Conservation (phyloP, 495 filamentous ascomycete species). For the Zalerion maritima region DNA sequence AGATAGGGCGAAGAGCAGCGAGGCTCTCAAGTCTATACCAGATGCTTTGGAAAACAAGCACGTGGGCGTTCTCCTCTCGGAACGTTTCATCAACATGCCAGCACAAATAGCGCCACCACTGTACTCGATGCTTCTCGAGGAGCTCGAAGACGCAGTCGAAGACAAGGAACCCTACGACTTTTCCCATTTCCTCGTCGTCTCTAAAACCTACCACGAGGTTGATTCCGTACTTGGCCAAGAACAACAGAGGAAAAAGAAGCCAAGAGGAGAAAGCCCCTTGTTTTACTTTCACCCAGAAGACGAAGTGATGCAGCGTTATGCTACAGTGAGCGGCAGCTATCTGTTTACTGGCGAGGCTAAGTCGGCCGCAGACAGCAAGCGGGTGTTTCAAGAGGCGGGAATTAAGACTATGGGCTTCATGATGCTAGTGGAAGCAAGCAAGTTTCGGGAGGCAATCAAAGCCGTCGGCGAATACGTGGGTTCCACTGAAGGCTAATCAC, state of each 20-base stretch:
- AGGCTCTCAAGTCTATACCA: conserved; percentile 37
- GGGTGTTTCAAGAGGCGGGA: conserved; percentile 87
- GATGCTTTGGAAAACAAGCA: conserved; percentile 25
- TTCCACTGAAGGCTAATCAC: too few relatives aligned
- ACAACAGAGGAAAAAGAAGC: conserved; percentile 55
- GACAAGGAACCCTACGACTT: conserved; percentile 90
- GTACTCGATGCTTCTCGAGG: conserved; percentile 90
- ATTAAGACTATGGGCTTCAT: conserved; percentile 69
- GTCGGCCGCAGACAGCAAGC: conserved; percentile 71
- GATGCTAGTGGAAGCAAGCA: conserved; percentile 59
- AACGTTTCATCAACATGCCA: conserved; percentile 91
- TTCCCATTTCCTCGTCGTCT: conserved; percentile 80
- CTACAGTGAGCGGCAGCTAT: conserved; percentile 47
- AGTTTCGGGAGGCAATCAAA: conserved; percentile 53
- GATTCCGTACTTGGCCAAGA: conserved; percentile 65
- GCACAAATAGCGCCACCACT: conserved; percentile 83
- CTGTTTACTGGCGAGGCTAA: conserved; percentile 70
- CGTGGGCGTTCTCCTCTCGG: conserved; percentile 75
- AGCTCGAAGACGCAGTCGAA: conserved; percentile 77
- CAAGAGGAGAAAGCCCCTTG: conserved; percentile 37
- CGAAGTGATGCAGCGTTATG: conserved; percentile 68
- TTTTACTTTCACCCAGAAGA: conserved; percentile 98
- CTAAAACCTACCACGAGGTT: conserved; percentile 80
- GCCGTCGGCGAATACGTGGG: conserved; percentile 57
- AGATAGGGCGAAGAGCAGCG: conserved; percentile 39